phyloP scores from a whole-genome alignment of 768 basidiomycete genomes.

The Calocybe cyanea region DNA sequence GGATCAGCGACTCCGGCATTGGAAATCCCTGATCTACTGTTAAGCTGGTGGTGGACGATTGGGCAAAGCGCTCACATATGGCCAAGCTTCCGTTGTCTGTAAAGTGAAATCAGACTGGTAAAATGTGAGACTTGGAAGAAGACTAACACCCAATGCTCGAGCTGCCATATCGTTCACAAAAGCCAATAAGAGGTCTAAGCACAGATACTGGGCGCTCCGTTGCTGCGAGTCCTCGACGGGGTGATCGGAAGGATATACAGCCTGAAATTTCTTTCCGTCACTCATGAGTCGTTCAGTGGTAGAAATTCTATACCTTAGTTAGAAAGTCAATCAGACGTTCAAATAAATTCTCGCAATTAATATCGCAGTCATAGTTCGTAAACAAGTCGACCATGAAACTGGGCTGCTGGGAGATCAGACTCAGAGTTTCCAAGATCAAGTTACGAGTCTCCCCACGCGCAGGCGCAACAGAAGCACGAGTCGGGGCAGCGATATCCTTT shows the following conservation, averaged over 20 bases:
- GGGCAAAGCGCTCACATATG: conserved; percentile 40
- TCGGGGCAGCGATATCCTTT: conserved; percentile 44
- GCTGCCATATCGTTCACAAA: conserved; percentile 87
- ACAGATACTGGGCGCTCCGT: conserved; percentile 79
- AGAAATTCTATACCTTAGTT: conserved; percentile 60
- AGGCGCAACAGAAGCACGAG: conserved; percentile 62
- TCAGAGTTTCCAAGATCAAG: conserved; percentile 83
- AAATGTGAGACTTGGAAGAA: not conserved
- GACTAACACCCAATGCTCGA: conserved; percentile 47
- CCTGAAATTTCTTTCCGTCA: conserved; percentile 37
- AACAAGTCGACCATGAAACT: conserved; percentile 96
- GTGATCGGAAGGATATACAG: conserved; percentile 72
- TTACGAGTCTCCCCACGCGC: conserved; percentile 87
- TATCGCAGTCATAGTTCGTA: conserved; percentile 95
- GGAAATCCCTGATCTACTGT: conserved; percentile 44
- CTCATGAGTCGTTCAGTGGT: not conserved
- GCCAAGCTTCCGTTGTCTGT: conserved; percentile 56
- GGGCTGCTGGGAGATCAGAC: conserved; percentile 74
- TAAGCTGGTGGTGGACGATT: conserved; percentile 2
- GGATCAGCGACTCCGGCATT: conserved; percentile 52
- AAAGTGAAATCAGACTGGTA: conserved; percentile 11
- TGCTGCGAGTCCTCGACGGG: conserved; percentile 61
- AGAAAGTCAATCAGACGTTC: conserved; percentile 86
- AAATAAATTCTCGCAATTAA: conserved; percentile 94
- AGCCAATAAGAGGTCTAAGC: conserved; percentile 80